Evolutionary conservation across 306 rosid genomes (phyloP), one percentile per base, ranked within the genome.

Genomic region (Senna tora): DNA sequence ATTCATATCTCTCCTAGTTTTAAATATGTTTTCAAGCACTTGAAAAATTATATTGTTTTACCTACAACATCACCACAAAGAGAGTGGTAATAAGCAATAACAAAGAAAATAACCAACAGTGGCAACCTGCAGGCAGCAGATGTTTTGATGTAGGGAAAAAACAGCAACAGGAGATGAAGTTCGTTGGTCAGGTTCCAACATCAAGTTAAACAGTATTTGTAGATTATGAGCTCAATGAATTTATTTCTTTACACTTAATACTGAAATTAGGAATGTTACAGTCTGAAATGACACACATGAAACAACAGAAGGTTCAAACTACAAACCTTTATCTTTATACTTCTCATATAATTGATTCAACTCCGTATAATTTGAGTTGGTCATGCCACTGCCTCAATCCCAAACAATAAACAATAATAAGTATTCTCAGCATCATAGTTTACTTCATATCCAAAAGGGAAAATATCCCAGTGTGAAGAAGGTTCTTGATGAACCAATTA

Each of bases 321-420:
- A 52, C 83, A 79, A 49, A 87, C 96, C 98, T 87, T 87, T 86
- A 65, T 83, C 87, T 73, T 85, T 93, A 67, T 90, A 93, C 75
- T 87, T 87, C 15, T 87, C 85, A 68, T 88, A 81, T 0, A 90
- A 69, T 59, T 90, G 92, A 83, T 90, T 93, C 86, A 93, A 79
- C 90, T 90, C 97, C 19, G 66, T 65, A 77, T 93, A 93, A 63
- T 87, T 93, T 59, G 96, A 85, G 83, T 85, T 84, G 76, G 98
- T 90, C 89, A 93, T 73, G 71, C 97, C 98, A 77, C 98, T 90
- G 85, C 76, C 69, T 21, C 72, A 71, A 66, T 55, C 39, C 64
- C 58, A 73, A 79, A 79, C 45, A 80, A n/a, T 12, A 19, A 78
- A 51, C 58, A 55, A 71, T 9, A 73, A 64, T 39, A 58, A 59